A percentile compares a stretch with the other conserved stretches of the same genome.
These are phyloP conservation scores for Lathyrus sativus DNA, from an alignment of 306 rosid species.

Conservation along the genomic window DNA sequence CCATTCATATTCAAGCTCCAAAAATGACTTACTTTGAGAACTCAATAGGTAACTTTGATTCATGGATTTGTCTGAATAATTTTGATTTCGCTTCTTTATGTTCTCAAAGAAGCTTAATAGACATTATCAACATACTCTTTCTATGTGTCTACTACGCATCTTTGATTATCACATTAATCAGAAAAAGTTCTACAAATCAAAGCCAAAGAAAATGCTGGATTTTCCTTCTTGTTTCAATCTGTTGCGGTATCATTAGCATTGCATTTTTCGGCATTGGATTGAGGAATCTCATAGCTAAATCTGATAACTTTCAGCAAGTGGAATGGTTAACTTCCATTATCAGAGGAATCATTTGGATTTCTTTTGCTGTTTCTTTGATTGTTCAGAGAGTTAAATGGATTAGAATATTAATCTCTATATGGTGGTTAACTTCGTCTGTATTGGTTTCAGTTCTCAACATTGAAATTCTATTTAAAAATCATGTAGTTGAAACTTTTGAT, in stretches of 20 bases:
- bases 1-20: slow-evolving; percentile 22
- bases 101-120: slow-evolving; percentile 45
- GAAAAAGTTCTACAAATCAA: slow-evolving; percentile 27
- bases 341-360: slow-evolving; percentile 60
- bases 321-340: slow-evolving; percentile 34
- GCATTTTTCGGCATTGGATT: slow-evolving; percentile 46
- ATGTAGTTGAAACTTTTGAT: slow-evolving; percentile 41
- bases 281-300: slow-evolving; percentile 43
- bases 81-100: slow-evolving; percentile 50
- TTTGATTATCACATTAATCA: slow-evolving; percentile 34
- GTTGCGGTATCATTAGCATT: slow-evolving; percentile 50
- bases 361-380: slow-evolving; percentile 54
- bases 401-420: slow-evolving; percentile 43
- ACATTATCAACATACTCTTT: slow-evolving; percentile 47
- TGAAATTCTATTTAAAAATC: slow-evolving; percentile 42
- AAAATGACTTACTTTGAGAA: slow-evolving; percentile 32
- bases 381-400: slow-evolving; percentile 49
- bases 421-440: slow-evolving; percentile 59
- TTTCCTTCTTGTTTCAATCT: slow-evolving; percentile 43
- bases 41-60: slow-evolving; percentile 8
- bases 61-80: slow-evolving; percentile 48
- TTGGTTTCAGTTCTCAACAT: slow-evolving; percentile 52
- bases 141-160: slow-evolving; percentile 38
- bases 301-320: slow-evolving; percentile 6
- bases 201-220: slow-evolving; percentile 40